A percentile compares a stretch with the other conserved stretches of the same genome.
phyloP scores from a whole-genome alignment of 2,329 filamentous ascomycete species.

The Colletotrichum tofieldiae region DNA sequence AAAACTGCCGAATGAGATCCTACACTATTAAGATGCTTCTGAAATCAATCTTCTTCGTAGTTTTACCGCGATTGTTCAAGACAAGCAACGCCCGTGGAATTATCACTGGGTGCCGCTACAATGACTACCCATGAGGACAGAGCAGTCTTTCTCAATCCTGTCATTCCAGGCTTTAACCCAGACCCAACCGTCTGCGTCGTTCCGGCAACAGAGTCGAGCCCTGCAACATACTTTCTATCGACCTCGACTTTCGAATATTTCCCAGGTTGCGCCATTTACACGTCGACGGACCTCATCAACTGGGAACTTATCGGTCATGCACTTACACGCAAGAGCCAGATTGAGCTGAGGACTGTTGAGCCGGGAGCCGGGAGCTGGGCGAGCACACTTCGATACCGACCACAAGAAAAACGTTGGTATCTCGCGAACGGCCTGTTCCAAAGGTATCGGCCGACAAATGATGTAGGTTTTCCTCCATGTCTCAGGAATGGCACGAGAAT shows the following conservation, averaged over 20 bases:
- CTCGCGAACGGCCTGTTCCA: conserved; percentile 63
- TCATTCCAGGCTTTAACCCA: conserved; percentile 74
- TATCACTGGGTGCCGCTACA: background rate
- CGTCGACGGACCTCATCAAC: conserved; percentile 66
- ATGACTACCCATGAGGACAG: conserved; percentile 2
- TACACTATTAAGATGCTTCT: background rate
- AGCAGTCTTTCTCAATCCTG: conserved; percentile 62
- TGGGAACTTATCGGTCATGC: conserved; percentile 70
- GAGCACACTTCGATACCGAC: conserved; percentile 62
- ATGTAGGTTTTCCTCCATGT: conserved; percentile 41
- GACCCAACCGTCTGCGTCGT: conserved; percentile 68
- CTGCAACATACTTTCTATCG: conserved; percentile 67
- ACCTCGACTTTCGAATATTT: conserved; percentile 76
- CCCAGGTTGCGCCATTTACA: conserved; percentile 73
- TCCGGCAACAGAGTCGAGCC: conserved; percentile 48
- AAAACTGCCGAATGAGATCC: background rate
- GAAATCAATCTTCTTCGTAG: background rate
- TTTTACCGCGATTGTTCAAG: background rate
- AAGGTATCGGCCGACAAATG: conserved; percentile 55
- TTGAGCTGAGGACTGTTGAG: conserved; percentile 67
- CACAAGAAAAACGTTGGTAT: conserved; percentile 59
- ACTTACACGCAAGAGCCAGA: conserved; percentile 64
- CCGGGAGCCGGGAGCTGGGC: conserved; percentile 67
- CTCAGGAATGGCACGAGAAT: background rate
- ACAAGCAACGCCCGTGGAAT: background rate